phyloP scores from a whole-genome alignment of 1,284 basidiomycete genomes.

The Agroathelia rolfsii region DNA sequence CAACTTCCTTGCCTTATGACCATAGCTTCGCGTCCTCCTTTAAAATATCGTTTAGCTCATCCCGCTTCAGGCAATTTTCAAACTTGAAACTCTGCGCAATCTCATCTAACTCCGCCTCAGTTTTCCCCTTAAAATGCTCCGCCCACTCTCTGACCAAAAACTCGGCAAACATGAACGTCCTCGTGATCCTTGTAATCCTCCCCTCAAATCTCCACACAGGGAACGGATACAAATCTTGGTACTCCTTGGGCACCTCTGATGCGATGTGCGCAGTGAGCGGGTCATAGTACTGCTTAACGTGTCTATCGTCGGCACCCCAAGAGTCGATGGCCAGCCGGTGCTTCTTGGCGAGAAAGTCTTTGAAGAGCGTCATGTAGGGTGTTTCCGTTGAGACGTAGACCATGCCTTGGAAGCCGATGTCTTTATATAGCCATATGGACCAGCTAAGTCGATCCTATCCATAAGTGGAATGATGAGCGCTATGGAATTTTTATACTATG shows the following conservation, averaged over 20 bases:
- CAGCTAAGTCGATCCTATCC: conserved; percentile 32
- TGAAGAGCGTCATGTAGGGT: conserved; percentile 37
- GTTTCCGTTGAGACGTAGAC: conserved; percentile 35
- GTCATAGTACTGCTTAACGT: conserved; percentile 45
- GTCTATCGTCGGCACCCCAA: conserved; percentile 53
- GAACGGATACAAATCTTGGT: conserved; percentile 31
- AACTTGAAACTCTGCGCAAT: no score
- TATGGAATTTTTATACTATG: no score
- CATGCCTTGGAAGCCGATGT: conserved; percentile 50
- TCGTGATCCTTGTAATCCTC: conserved; percentile 15
- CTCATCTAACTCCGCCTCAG: conserved; percentile 28
- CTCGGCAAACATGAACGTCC: conserved; percentile 31
- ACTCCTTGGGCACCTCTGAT: conserved; percentile 28
- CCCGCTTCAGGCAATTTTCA: no score
- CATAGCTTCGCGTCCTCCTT: no score
- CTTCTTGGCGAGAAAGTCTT: conserved; percentile 44
- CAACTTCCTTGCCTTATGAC: no score
- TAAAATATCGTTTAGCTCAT: no score
- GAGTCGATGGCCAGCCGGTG: conserved; percentile 54
- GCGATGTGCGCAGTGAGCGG: conserved; percentile 47
- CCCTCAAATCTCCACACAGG: conserved; percentile 33
- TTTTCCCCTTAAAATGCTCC: conserved; percentile 30
- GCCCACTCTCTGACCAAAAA: conserved; percentile 28
- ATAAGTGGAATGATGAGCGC: conserved; percentile 10
- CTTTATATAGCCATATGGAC: conserved; percentile 53